Percentiles rank a stretch among this genome's conserved stretches.
Evolutionary conservation across 2,329 filamentous ascomycete species (phyloP).

Genomic region (Exophiala lecanii-corni): DNA sequence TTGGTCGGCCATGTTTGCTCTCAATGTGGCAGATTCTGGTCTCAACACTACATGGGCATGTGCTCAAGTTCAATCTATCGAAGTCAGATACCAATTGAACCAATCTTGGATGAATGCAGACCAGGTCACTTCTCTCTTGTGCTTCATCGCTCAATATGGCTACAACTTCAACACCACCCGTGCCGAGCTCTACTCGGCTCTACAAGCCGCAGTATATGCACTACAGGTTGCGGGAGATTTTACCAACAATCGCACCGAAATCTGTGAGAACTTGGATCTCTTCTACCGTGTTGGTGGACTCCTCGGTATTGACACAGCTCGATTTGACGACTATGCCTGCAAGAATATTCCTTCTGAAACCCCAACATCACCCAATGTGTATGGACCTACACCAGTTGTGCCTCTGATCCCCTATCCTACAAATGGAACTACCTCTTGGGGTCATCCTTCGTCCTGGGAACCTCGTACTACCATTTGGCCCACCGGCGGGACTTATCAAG

Average conservation of each 20-base stretch:
- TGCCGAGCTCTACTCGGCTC: slow-evolving; percentile 12
- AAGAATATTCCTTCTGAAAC: slow-evolving; percentile 11
- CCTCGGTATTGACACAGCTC: slow-evolving; percentile 17
- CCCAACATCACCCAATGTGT: slow-evolving; percentile 7
- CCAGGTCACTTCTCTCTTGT: slow-evolving; percentile 15
- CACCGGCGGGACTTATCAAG: background rate
- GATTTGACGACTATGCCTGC: slow-evolving; percentile 17
- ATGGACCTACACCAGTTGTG: slow-evolving; percentile 7
- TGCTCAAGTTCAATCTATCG: slow-evolving; percentile 12
- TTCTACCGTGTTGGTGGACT: slow-evolving; percentile 17
- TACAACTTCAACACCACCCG: slow-evolving; percentile 20
- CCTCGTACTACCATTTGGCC: slow-evolving; percentile 10
- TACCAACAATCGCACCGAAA: slow-evolving; percentile 15
- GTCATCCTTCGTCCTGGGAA: slow-evolving; percentile 7
- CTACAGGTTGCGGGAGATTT: slow-evolving; percentile 16
- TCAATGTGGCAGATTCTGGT: slow-evolving; percentile 20
- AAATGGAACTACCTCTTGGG: slow-evolving; percentile 15
- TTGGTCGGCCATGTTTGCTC: slow-evolving; percentile 18
- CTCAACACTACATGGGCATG: slow-evolving; percentile 17
- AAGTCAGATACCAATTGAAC: slow-evolving; percentile 12
- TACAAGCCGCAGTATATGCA: slow-evolving; percentile 19
- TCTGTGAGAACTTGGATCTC: slow-evolving; percentile 20
- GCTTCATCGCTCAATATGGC: slow-evolving; percentile 17
- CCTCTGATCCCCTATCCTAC: slow-evolving; percentile 7
- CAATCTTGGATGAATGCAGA: slow-evolving; percentile 15